A percentile compares a stretch with the other conserved stretches of the same genome.
Conservation (phyloP, 176 grass and related monocot genomes). For the maize (Zea mays) region DNA sequence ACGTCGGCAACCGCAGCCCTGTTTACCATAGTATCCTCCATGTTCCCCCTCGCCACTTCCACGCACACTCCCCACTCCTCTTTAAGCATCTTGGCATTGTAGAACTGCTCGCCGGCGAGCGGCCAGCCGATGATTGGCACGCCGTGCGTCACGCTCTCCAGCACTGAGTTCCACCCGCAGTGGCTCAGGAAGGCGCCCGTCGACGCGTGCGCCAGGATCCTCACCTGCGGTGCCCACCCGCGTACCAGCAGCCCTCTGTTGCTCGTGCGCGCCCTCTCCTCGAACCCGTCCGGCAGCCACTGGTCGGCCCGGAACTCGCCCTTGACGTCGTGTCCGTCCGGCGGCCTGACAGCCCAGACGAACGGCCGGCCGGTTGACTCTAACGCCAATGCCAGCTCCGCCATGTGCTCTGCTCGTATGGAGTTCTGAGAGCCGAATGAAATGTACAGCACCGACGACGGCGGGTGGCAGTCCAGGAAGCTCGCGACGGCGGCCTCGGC, state of each 20-base stretch:
- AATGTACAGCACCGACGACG: conserved; percentile 34
- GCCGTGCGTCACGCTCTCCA: conserved; percentile 54
- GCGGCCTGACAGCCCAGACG: conserved; percentile 33
- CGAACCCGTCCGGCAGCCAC: conserved; percentile 42
- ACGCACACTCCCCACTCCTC: conserved; percentile 41
- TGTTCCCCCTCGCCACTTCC: conserved; percentile 39
- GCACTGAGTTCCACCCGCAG: conserved; percentile 52
- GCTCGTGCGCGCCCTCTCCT: background rate
- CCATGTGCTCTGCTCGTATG: conserved; percentile 28
- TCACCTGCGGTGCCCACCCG: conserved; percentile 45
- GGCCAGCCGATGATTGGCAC: conserved; percentile 43
- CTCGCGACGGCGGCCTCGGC: background rate
- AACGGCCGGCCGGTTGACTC: conserved; percentile 36
- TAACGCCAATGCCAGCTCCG: conserved; percentile 29
- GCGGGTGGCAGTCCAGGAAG: conserved; percentile 31
- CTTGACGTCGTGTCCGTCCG: background rate
- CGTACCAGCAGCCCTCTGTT: background rate
- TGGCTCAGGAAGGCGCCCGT: conserved; percentile 51
- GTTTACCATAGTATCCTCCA: background rate
- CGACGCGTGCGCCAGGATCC: conserved; percentile 46
- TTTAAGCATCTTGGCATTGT: conserved; percentile 29
- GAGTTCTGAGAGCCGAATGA: conserved; percentile 42
- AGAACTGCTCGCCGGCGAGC: conserved; percentile 38
- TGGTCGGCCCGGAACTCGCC: background rate
- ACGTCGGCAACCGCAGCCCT: background rate